Evolutionary conservation across 352 stramenopile genomes (phyloP).

Genomic region (Phytopythium delawarense): DNA sequence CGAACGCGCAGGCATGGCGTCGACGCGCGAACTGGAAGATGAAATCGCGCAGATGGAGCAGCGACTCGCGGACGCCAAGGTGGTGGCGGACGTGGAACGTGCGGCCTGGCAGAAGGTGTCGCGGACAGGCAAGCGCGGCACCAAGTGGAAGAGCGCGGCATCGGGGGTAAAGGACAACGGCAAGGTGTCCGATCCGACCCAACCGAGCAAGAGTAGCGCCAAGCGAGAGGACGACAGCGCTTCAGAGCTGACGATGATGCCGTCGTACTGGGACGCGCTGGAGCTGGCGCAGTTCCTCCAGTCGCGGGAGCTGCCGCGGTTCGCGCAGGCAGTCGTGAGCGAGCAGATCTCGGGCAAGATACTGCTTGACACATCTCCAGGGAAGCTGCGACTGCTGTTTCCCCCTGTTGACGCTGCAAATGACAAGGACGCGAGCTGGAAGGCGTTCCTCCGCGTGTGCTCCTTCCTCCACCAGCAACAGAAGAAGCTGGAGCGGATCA

Average conservation of each 20-base stretch:
- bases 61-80: slow-evolving; percentile 49
- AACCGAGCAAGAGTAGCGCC: not conserved
- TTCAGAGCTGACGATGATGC: slow-evolving; percentile 22
- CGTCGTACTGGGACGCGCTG: slow-evolving; percentile 49
- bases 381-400: slow-evolving; percentile 44
- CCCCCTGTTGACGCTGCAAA: slow-evolving; percentile 11
- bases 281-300: slow-evolving; percentile 61
- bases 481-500: slow-evolving; percentile 22
- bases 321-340: slow-evolving; percentile 44
- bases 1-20: slow-evolving; percentile 27
- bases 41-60: slow-evolving; percentile 61
- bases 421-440: slow-evolving; percentile 43
- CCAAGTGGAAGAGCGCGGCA: slow-evolving; percentile 61
- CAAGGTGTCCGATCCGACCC: not conserved
- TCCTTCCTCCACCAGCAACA: slow-evolving; percentile 46
- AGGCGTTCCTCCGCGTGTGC: slow-evolving; percentile 33
- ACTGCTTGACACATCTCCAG: slow-evolving; percentile 40
- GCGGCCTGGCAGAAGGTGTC: slow-evolving; percentile 50
- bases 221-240: not conserved
- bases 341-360: slow-evolving; percentile 63
- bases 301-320: slow-evolving; percentile 35
- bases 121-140: slow-evolving; percentile 42
- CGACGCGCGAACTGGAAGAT: slow-evolving; percentile 40
- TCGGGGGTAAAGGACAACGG: slow-evolving; percentile 9
- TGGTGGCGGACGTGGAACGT: slow-evolving; percentile 44